Conservation (phyloP, 2,329 filamentous ascomycete species). For the Fusarium brevicatenulatum region DNA sequence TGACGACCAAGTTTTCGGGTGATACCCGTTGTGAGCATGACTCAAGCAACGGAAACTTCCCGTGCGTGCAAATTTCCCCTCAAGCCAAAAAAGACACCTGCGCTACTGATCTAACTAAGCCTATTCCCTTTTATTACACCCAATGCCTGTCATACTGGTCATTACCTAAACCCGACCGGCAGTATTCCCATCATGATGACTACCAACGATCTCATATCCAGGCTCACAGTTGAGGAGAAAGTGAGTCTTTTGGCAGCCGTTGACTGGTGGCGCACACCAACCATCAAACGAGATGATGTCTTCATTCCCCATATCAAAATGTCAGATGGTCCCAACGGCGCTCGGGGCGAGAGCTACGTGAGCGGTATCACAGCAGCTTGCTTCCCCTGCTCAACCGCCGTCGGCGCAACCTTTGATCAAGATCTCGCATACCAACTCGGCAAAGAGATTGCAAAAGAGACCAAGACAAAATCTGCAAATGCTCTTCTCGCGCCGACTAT, state of each 20-base stretch:
- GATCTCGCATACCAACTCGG: not conserved
- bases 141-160: not conserved
- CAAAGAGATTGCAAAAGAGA: not conserved
- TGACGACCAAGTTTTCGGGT: accelerated
- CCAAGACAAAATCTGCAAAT: conserved; percentile 5
- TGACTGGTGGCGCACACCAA: conserved; percentile 13
- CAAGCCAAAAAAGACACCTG: not conserved
- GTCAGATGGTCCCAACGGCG: conserved; percentile 5
- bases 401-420: not conserved
- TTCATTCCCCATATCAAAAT: conserved; percentile 13
- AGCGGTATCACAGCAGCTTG: conserved; percentile 11
- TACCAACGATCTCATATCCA: not conserved
- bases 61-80: not conserved
- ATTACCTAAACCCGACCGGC: not conserved
- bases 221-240: not conserved
- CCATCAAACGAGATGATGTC: not conserved
- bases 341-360: not conserved
- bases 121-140: not conserved
- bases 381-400: conserved; percentile 1
- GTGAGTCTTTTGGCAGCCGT: not conserved
- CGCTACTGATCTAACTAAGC: too few relatives aligned
- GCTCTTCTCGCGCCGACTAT: conserved; percentile 4
- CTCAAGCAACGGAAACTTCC: not conserved
- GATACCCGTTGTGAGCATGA: accelerated
- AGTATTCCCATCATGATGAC: not conserved